phyloP scores from a whole-genome alignment of 2,329 filamentous ascomycete genomes.

The Ilyonectria sp. region DNA sequence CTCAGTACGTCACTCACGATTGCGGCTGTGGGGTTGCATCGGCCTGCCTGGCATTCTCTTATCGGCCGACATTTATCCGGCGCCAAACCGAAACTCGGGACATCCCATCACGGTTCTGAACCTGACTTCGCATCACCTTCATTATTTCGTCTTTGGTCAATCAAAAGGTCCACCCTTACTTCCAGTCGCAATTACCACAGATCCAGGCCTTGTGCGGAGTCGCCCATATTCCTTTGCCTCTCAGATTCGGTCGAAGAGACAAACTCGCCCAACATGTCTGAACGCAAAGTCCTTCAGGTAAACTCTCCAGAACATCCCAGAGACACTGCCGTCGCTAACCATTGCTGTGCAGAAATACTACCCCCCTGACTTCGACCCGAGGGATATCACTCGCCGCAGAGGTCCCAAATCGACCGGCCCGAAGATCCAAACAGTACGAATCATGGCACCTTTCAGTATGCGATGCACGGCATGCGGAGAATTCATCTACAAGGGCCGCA shows the following conservation, averaged over 20 bases:
- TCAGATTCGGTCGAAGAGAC: background rate
- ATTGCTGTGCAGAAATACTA: conserved; percentile 65
- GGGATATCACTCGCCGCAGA: conserved; percentile 79
- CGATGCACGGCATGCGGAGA: conserved; percentile 70
- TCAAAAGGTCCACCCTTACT: background rate
- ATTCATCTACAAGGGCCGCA: conserved; percentile 93
- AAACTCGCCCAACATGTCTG: conserved; percentile 75
- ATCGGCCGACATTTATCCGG: conserved; percentile 24
- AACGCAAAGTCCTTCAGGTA: conserved; percentile 81
- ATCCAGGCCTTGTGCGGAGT: too few relatives aligned
- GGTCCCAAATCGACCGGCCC: conserved; percentile 81
- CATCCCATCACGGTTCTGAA: background rate
- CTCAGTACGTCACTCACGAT: background rate
- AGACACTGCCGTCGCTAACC: background rate
- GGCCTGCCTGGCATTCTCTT: background rate
- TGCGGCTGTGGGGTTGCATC: background rate
- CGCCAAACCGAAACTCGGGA: background rate
- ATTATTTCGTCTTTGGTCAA: background rate
- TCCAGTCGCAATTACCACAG: background rate
- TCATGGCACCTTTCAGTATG: conserved; percentile 75
- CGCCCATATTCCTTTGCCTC: background rate
- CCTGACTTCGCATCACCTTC: background rate
- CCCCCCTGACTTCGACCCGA: conserved; percentile 91
- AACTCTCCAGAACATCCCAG: background rate
- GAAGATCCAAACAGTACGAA: conserved; percentile 86